Evolutionary conservation across 2,329 filamentous ascomycete species (phyloP), one percentile per base, ranked within the genome.

Genomic region (Aspergillus sp.): DNA sequence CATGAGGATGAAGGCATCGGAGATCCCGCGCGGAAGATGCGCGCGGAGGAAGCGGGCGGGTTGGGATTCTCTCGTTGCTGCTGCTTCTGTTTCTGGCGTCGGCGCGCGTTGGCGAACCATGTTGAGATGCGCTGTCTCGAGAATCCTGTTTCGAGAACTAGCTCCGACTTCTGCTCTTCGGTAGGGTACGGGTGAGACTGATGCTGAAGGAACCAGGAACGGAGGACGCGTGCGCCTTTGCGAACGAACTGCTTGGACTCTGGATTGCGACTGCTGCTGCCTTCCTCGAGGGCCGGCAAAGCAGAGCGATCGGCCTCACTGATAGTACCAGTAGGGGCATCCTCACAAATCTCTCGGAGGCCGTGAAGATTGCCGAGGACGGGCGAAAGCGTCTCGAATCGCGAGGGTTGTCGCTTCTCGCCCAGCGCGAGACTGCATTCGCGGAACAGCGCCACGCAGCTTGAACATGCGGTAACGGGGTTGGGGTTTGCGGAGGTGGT

Each of bases 71-170:
- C 72, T 67, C 55, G 58, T 3, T 57, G 52, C 29, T 71, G 67
- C 0, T 64, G 54, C 39, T 67, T 71, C 42, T 80, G 68, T 7
- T 80, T 77, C 47, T 82, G 78, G 1, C 81, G 80, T 7, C 82
- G 76, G 20, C 81, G 74, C 0, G 80, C 80, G 62, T 84, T 84
- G 22, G 80, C 76, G 63, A 84, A 83, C 81, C 81, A 84, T 54
- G 81, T 81, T 22, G 77, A 70, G 2, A 83, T 76, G 36, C 81
- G 78, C 1, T 74, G 78, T 53, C 71, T 71, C 20, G 76, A 81
- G 16, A 83, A 73, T 0, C 80, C 81, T 0, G 81, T 81, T 59
- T 81, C 72, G 4, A 68, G 64, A 11, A 75, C 70, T 0, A 84
- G 71, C 3, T 65, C 59, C 0, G 66, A 54, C 55, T 82, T 82